Evolutionary conservation across 2,329 filamentous ascomycete species (phyloP), one percentile per base, ranked within the genome.

Genomic region (Aureobasidium leucospermi): DNA sequence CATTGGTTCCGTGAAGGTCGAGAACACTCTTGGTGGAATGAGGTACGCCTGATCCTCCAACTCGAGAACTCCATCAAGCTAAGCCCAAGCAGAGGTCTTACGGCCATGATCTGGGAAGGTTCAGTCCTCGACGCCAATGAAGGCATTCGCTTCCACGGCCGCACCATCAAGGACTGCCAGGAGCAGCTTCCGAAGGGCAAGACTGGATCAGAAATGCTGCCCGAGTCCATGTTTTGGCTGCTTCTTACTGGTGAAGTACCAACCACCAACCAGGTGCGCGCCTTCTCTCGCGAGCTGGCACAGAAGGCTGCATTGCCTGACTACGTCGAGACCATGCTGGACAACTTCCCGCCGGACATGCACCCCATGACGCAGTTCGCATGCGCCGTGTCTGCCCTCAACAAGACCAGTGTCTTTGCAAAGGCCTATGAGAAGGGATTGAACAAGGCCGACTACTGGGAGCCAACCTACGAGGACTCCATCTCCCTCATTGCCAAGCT

Each of bases 211-310:
- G 93, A 97, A 78, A 99, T 97, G 94, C 84, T 97, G 11, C 94
- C 94, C 49, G 94, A 99, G 77, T 86, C 93, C 75, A 99, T 99
- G 94, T 99, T 99, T 82, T 99, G 94, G 94, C 85, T 97, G 43
- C 85, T 99, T 53, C 81, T 99, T 67, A 99, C 94, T 9, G 94
- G 94, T 61, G 83, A 95, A 75, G 89, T 97, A 23, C 94, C 94
- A 28, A 89, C 88, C 1, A 87, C 86, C 23, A 78, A 79, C 63
- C 94, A 99, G 75, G 85, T 94, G 63, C 89, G 93, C 68, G 79
- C 77, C 46, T 85, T 99, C 68, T 96, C 90, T 48, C 84, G 86
- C 61, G 87, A 97, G 74, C 81, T 97, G 28, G 94, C 94, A 55
- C 87, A 92, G 73, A 87, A 96, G 77, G 88, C 89, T 23, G 79